Base-by-base conservation (phyloP, 345 rosid species). In the Noccaea caerulescens region DNA sequence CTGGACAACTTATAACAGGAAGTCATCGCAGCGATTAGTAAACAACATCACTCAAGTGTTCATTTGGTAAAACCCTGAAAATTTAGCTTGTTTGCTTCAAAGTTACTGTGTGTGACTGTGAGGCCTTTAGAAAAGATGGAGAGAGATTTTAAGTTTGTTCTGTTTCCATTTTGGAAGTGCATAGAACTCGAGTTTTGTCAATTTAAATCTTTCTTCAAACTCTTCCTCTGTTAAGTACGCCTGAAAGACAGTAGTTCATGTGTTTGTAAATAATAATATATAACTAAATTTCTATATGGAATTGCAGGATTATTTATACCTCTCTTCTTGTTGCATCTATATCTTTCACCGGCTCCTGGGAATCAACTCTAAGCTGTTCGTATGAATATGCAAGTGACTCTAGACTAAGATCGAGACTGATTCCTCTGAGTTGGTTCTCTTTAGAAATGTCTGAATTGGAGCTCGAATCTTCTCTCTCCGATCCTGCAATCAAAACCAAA, bases 101-200 rank as follows among this genome's bases (percentile, higher is more conserved):
- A 23, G 58, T 16, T 16, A 16, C 18, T 16, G 18, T 16, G 18
- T 16, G 18, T 1, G 18, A 16, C 18, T 16, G 38, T 25, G 34
- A 44, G 42, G 14, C 11, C 37, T 6, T 80, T 82, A 89, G 52
- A 89, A 89, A 8, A 89, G 90, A 58, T 80, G 47, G 23, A 89
- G 73, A 52, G 84, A 79, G 64, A 78, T 44, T 84, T 89, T 89
- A 63, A 89, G 82, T 77, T 87, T 87, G 84, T 87, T 80, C 80
- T 84, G 90, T 68, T 68, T 83, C 96, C 96, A 89, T 63, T 85
- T 89, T 20, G 96, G 84, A 68, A 87, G 86, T 75, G 41, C 57
- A 49, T 82, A 83, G 72, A 89, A 89, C 11, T 82, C 68, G 7
- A 41, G 7, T 75, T 75, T 84, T 0, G 69, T 44, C 83, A 87